These are phyloP conservation scores for Thoreauomyces humboldtii DNA, from an alignment of 192 early-diverging fungal genomes.

Conservation along the genomic window DNA sequence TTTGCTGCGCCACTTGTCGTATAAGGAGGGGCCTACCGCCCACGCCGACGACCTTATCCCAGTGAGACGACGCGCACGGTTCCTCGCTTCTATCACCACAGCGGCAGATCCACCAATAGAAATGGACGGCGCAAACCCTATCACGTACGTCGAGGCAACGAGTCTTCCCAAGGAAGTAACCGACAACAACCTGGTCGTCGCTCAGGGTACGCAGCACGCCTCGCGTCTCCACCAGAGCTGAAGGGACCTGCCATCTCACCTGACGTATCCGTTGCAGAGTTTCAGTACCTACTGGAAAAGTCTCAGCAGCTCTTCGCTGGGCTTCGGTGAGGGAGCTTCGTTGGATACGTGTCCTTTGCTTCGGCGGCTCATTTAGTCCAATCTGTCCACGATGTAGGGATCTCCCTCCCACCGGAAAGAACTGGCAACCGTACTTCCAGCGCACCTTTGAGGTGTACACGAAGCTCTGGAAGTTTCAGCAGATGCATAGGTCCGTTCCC, in stretches of 20 bases:
- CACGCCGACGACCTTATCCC: no score
- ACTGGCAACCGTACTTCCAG: constrained; percentile 91
- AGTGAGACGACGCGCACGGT: no score
- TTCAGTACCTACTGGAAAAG: constrained; percentile 93
- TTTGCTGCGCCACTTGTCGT: no score
- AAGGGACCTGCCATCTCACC: neutral
- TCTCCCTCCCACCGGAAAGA: constrained; percentile 80
- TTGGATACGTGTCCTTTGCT: neutral
- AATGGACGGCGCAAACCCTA: neutral
- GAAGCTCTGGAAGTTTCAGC: constrained; percentile 96
- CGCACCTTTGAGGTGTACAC: constrained; percentile 98
- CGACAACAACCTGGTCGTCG: constrained; percentile 8
- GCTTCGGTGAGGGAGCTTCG: constrained; percentile 58
- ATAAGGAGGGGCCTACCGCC: no score
- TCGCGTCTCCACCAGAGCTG: neutral
- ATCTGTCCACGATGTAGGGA: constrained; percentile 52
- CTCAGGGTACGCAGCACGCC: constrained; percentile 1
- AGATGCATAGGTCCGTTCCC: constrained; percentile 78
- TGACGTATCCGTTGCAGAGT: constrained; percentile 53
- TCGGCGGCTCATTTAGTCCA: neutral
- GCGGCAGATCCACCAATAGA: neutral
- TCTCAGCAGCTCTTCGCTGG: constrained; percentile 96
- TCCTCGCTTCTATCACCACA: no score
- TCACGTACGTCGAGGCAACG: neutral
- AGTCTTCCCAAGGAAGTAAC: neutral